Evolutionary conservation across 257 asterid species (phyloP).

Genomic region (Jaltomata sinuosa): DNA sequence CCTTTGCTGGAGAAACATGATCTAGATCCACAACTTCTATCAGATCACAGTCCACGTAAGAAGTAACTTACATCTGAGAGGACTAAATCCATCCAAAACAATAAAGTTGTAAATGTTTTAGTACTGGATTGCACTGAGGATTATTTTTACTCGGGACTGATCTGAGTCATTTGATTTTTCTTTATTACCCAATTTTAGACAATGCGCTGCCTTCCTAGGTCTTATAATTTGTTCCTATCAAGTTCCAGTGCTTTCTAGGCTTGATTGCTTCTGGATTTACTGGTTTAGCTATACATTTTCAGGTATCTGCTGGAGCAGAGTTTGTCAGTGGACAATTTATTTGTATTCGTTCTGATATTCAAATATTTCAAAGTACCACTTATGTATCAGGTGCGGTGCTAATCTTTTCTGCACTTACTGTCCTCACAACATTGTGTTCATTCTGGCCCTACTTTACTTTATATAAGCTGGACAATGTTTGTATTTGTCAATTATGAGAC

Average conservation of each 20-base stretch:
- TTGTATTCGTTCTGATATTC: constrained; percentile 88
- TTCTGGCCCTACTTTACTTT: constrained; percentile 6
- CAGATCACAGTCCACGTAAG: background rate
- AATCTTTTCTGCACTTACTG: constrained; percentile 2
- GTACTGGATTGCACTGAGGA: background rate
- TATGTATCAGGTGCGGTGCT: constrained; percentile 59
- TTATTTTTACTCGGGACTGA: background rate
- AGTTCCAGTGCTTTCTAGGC: background rate
- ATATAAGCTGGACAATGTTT: background rate
- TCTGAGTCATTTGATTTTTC: background rate
- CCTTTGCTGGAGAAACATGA: background rate
- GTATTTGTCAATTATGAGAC: background rate
- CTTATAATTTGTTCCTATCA: background rate
- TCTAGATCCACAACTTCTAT: background rate
- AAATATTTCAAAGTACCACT: constrained; percentile 91
- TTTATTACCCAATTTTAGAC: background rate
- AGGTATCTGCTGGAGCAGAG: constrained; percentile 97
- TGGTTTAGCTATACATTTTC: constrained; percentile 11
- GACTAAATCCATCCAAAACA: background rate
- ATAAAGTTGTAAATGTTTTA: background rate
- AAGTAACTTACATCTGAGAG: background rate
- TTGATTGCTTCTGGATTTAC: constrained; percentile 6
- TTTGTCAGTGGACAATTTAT: constrained; percentile 93
- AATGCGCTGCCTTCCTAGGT: background rate
- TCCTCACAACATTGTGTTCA: background rate